Percentiles rank a stretch among this genome's conserved stretches.
Evolutionary conservation across 2,329 filamentous ascomycete genomes (phyloP).

Genomic region (Fusarium tricinctum): DNA sequence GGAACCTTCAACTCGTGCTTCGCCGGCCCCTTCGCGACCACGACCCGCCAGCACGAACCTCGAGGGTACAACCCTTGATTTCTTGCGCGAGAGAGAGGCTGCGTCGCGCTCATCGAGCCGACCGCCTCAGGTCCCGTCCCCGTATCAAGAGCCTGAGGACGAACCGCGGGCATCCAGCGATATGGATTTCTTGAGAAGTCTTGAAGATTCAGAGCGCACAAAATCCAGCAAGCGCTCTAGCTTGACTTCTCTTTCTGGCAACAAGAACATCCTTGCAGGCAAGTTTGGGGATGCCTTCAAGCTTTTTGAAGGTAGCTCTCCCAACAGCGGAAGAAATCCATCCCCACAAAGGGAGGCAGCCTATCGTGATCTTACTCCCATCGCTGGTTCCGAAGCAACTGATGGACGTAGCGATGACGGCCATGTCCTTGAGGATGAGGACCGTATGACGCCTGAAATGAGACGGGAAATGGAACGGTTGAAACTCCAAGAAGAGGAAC

Average conservation of each 20-base stretch:
- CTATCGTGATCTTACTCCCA: conserved; percentile 73
- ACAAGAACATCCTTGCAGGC: conserved; percentile 86
- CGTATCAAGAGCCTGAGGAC: conserved; percentile 56
- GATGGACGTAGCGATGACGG: conserved; percentile 72
- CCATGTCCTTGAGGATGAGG: conserved; percentile 69
- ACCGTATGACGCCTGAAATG: conserved; percentile 87
- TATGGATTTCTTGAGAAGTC: conserved; percentile 83
- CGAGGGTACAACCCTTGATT: conserved; percentile 81
- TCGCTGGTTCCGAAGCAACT: conserved; percentile 81
- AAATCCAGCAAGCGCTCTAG: conserved; percentile 77
- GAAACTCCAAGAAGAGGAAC: conserved; percentile 87
- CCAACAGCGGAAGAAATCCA: conserved; percentile 57
- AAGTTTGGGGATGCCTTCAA: conserved; percentile 96
- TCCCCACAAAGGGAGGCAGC: conserved; percentile 65
- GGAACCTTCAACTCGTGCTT: conserved; percentile 44
- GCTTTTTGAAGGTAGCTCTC: conserved; percentile 78
- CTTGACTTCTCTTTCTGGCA: conserved; percentile 77
- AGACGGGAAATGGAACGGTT: conserved; percentile 89
- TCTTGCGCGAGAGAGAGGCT: conserved; percentile 81
- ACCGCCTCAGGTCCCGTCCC: conserved; percentile 56
- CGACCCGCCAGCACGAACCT: conserved; percentile 87
- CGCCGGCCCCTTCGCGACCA: conserved; percentile 63
- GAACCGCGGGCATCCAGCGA: conserved; percentile 70
- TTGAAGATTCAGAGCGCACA: conserved; percentile 73
- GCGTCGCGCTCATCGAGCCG: conserved; percentile 59